Evolutionary conservation across 2,329 filamentous ascomycete genomes (phyloP).

Genomic region (Penicillium freii): DNA sequence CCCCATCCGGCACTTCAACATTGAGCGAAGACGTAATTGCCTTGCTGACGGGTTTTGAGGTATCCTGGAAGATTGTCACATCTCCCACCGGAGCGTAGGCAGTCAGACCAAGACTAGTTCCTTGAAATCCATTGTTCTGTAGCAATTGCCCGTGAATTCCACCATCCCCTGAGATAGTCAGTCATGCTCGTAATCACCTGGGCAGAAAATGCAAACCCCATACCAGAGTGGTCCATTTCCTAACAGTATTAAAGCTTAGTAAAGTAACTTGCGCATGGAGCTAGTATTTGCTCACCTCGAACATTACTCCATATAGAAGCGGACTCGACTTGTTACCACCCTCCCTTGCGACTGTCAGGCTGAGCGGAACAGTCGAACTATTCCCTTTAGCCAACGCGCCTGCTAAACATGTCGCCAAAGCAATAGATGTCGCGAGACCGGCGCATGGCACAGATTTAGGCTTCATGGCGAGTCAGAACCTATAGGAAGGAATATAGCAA

Average conservation of each 20-base stretch:
- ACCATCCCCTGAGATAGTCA: constrained; percentile 27
- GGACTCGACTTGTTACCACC: constrained; percentile 36
- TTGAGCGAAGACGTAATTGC: constrained; percentile 31
- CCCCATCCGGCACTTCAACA: constrained; percentile 20
- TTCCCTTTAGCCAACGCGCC: not conserved
- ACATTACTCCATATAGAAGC: constrained; percentile 38
- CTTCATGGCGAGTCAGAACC: constrained; percentile 6
- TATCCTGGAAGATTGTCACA: constrained; percentile 27
- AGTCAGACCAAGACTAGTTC: constrained; percentile 23
- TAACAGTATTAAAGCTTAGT: constrained; percentile 7
- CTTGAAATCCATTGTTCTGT: constrained; percentile 38
- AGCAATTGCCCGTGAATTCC: constrained; percentile 36
- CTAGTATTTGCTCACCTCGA: constrained; percentile 28
- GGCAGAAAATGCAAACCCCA: not conserved
- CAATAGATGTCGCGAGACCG: not conserved
- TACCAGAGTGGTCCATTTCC: constrained; percentile 39
- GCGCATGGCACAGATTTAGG: not conserved
- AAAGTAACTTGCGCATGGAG: not conserved
- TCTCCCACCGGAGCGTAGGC: constrained; percentile 31
- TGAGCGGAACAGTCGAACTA: constrained; percentile 21
- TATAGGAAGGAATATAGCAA: not conserved
- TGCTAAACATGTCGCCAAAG: constrained; percentile 1
- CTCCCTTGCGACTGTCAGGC: constrained; percentile 23
- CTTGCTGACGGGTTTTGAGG: constrained; percentile 23
- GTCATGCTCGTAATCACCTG: not conserved